Evolutionary conservation across 768 basidiomycete genomes (phyloP).

Genomic region (Hortiboletus flavorubellus): DNA sequence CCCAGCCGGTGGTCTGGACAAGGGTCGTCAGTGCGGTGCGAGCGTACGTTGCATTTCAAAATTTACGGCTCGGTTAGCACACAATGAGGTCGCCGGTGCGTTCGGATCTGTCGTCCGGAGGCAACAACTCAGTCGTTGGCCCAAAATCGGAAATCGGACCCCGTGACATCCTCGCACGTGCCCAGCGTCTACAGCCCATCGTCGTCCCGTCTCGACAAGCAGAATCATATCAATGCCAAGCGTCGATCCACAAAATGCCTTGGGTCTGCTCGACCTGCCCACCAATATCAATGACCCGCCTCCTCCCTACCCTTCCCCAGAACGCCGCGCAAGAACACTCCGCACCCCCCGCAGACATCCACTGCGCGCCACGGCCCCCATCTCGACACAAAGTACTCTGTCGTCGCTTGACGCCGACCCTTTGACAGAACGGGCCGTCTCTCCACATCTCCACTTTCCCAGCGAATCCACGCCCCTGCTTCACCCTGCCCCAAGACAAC

Average conservation of each 20-base stretch:
- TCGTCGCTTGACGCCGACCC: slow-evolving; percentile 36
- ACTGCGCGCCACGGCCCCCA: slow-evolving; percentile 30
- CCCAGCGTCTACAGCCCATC: neutral
- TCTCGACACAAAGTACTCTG: slow-evolving; percentile 27
- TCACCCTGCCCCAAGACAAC: slow-evolving; percentile 33
- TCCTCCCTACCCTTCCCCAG: slow-evolving; percentile 61
- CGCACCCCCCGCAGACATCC: slow-evolving; percentile 28
- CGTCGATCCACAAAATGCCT: slow-evolving; percentile 2
- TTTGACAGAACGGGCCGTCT: slow-evolving; percentile 31
- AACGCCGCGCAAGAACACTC: slow-evolving; percentile 40
- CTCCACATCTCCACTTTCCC: slow-evolving; percentile 13
- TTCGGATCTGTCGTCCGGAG: neutral
- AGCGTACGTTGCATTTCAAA: neutral
- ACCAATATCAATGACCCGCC: slow-evolving; percentile 51
- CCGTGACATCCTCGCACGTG: slow-evolving; percentile 2
- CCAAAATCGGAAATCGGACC: too few relatives aligned
- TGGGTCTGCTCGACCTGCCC: slow-evolving; percentile 10
- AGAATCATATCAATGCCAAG: slow-evolving; percentile 6
- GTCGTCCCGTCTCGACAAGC: neutral
- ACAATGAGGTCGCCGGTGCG: too few relatives aligned
- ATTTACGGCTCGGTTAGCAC: neutral
- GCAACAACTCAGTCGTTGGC: neutral
- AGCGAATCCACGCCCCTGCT: slow-evolving; percentile 52
- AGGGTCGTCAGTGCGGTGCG: neutral
- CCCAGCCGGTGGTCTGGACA: neutral